Percentiles rank a stretch among this genome's conserved stretches.
Conservation (phyloP, 2,329 filamentous ascomycete species). For the Coniochaeta sp. region DNA sequence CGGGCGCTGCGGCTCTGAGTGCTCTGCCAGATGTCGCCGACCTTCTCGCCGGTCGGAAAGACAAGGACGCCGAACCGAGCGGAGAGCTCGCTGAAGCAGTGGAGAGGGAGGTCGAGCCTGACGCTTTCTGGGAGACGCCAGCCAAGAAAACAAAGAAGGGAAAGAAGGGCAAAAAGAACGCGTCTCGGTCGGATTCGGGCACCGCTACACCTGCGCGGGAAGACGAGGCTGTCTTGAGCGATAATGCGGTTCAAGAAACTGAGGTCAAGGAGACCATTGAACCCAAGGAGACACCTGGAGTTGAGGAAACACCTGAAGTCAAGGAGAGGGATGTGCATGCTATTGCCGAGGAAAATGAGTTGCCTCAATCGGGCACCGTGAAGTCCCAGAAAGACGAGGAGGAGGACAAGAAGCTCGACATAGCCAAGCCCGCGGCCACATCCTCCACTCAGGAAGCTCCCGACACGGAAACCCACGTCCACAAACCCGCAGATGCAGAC, state of each 20-base stretch:
- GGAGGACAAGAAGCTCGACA: conserved; percentile 8
- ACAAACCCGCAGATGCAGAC: background rate
- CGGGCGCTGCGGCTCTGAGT: background rate
- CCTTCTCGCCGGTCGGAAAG: background rate
- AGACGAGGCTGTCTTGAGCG: background rate
- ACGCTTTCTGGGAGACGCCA: background rate
- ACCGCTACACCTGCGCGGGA: background rate
- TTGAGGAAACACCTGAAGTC: background rate
- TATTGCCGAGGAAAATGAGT: background rate
- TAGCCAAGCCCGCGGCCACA: background rate
- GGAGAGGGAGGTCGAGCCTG: conserved; percentile 1
- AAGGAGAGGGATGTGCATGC: background rate
- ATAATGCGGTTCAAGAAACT: background rate
- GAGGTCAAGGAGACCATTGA: background rate
- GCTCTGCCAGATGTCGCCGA: background rate
- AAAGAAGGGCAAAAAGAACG: conserved; percentile 3
- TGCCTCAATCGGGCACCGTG: background rate
- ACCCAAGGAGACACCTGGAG: background rate
- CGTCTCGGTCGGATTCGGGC: background rate
- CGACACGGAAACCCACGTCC: background rate
- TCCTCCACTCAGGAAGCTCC: background rate
- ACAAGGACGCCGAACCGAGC: background rate
- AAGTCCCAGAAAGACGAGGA: conserved; percentile 3
- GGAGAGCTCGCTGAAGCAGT: conserved; percentile 7
- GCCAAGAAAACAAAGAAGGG: conserved; percentile 11